Base-by-base conservation (phyloP, 306 rosid species). In the Fragaria vesca region DNA sequence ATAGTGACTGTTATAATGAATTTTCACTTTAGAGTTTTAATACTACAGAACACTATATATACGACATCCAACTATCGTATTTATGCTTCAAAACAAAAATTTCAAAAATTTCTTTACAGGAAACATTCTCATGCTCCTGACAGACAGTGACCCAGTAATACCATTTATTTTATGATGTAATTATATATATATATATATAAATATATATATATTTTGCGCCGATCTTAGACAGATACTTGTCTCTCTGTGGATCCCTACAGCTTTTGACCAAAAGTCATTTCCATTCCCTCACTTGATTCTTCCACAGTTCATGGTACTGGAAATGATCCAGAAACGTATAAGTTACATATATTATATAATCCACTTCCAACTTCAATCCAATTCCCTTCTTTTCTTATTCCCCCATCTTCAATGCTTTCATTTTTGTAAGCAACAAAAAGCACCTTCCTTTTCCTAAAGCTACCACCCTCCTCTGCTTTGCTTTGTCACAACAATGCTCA, bases 61-160 rank as follows among this genome's bases (percentile, higher is more conserved):
- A 52, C 4, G 6, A 48, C 21, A 15, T 48, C 54, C 4, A 4
- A 48, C 54, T 47, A 47, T 48, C 54, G 4, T 15, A 6, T 52
- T 55, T 21, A 21, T 4, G 17, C 36, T 26, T 83, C 74, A 51
- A 28, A 69, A 30, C 32, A 24, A 24, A 32, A 32, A 32, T 32
- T 24, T 83, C 74, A 51, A n/a, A 69, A 30, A 42, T 69, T 74
- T 63, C 20, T 36, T 15, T 42, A 12, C 16, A 38, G 74, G 83
- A 80, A 86, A 83, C 91, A 88, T 90, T 90, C 92, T 84, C 95
- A 92, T 89, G 90, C 96, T 84, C 76, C 92, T 93, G 94, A 90
- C 62, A 54, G 12, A 52, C 70, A 80, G 73, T 77, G 89, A 85
- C 89, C 83, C 85, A 54, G 84, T 78, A 90, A 92, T 90, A 42